These are phyloP conservation scores for Scheffersomyces spartinae DNA, from an alignment of 805 yeast genomes.

Conservation along the genomic window DNA sequence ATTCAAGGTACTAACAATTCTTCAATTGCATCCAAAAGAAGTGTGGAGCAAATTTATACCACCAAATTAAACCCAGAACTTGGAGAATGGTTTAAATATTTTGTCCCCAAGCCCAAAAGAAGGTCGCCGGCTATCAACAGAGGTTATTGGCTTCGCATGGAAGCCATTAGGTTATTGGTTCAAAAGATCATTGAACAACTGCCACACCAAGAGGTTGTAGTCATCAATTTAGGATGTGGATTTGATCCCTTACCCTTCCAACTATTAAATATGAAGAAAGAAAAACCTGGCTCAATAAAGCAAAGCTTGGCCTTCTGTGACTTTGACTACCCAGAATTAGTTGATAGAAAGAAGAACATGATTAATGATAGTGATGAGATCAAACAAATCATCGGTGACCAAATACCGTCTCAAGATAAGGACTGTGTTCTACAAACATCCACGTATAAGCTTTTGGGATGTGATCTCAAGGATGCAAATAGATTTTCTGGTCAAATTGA, in stretches of 20 bases:
- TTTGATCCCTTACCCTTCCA: constrained; percentile 37
- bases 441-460: constrained; percentile 49
- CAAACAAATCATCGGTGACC: constrained; percentile 29
- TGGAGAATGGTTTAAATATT: constrained; percentile 47
- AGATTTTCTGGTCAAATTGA: constrained; percentile 23
- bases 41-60: constrained; percentile 57
- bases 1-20: constrained; percentile 82
- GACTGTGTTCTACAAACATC: constrained; percentile 23
- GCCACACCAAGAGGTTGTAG: constrained; percentile 17
- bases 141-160: constrained; percentile 76
- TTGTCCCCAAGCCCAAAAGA: constrained; percentile 55
- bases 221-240: constrained; percentile 74
- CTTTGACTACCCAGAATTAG: constrained; percentile 65
- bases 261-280: constrained; percentile 14
- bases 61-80: constrained; percentile 18
- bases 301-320: constrained; percentile 41
- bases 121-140: constrained; percentile 74
- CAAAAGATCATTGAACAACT: constrained; percentile 29
- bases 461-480: constrained; percentile 50
- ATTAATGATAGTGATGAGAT: constrained; percentile 40
- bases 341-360: constrained; percentile 41
- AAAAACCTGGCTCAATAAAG: constrained; percentile 1
- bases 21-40: constrained; percentile 71
- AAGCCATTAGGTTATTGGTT: constrained; percentile 47
- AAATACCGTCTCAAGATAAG: constrained; percentile 4